Evolutionary conservation across 2,329 filamentous ascomycete genomes (phyloP).

Genomic region (Penicillium aurantiogriseum): DNA sequence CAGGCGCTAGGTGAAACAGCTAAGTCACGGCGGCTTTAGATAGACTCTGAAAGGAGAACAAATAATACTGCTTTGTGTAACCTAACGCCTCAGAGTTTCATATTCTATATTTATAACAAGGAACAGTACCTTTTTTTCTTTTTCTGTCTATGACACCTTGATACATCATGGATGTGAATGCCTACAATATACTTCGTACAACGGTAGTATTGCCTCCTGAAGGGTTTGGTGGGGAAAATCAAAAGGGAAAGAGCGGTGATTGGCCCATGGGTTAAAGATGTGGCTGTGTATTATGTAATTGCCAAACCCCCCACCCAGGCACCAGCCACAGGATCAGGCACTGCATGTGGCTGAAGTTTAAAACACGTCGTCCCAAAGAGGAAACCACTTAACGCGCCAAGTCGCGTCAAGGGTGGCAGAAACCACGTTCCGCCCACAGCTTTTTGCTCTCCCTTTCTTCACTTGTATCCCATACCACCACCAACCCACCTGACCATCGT

Average conservation of each 20-base stretch:
- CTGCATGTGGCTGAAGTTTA: constrained; percentile 2
- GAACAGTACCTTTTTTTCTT: not conserved
- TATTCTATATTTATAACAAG: not conserved
- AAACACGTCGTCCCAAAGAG: constrained; percentile 24
- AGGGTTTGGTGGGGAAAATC: not conserved
- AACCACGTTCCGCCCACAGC: constrained; percentile 25
- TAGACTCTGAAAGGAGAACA: not conserved
- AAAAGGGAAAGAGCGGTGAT: constrained; percentile 12
- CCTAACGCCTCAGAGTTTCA: not conserved
- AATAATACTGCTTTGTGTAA: not conserved
- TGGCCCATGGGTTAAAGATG: constrained; percentile 7
- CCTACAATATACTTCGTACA: not conserved
- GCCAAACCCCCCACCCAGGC: accelerated
- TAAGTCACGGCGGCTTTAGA: constrained; percentile 14
- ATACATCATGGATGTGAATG: not conserved
- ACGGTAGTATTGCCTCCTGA: not conserved
- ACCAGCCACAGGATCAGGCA: not conserved
- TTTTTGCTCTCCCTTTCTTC: constrained; percentile 28
- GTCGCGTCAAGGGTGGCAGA: constrained; percentile 23
- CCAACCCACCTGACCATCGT: constrained; percentile 17
- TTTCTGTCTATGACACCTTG: not conserved
- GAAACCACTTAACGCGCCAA: constrained; percentile 36
- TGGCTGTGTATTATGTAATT: constrained; percentile 9
- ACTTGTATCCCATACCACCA: constrained; percentile 13
- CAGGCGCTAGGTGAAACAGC: constrained; percentile 38